Conservation (phyloP, 2,329 filamentous ascomycete species). For the Akanthomyces dipterigenus region DNA sequence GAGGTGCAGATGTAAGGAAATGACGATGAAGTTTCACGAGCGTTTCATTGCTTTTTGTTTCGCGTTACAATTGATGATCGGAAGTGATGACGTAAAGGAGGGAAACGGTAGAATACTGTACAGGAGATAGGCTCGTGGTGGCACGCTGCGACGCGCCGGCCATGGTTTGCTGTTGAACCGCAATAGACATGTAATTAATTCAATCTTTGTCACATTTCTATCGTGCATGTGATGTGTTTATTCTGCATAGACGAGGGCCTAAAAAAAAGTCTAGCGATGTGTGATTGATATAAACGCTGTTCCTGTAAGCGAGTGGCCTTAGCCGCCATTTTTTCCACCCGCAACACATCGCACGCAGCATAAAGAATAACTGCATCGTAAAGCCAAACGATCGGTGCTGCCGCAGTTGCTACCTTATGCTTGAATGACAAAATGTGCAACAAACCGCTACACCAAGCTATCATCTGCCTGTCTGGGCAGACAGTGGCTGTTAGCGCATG, state of each 20-base stretch:
- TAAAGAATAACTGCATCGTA: too few species aligned
- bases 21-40: slow-evolving; percentile 19
- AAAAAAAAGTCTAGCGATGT: too few species aligned
- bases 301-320: too few species aligned
- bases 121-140: neutral
- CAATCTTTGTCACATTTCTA: neutral
- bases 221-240: neutral
- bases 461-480: neutral
- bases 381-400: too few species aligned
- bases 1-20: slow-evolving; percentile 68
- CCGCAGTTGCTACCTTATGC: too few species aligned
- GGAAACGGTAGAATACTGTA: slow-evolving; percentile 8
- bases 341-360: too few species aligned
- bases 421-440: too few species aligned
- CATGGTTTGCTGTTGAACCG: neutral
- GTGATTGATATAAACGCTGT: too few species aligned
- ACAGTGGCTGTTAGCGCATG: neutral
- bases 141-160: neutral
- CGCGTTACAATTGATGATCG: slow-evolving; percentile 7
- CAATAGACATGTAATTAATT: slow-evolving; percentile 13
- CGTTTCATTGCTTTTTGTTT: slow-evolving; percentile 21
- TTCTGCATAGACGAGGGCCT: too few species aligned
- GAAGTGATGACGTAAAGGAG: slow-evolving; percentile 6
- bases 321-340: too few species aligned
- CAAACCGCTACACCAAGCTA: too few species aligned